Evolutionary conservation across 2,329 filamentous ascomycete genomes (phyloP).

Genomic region (Hypoxylon sp.): DNA sequence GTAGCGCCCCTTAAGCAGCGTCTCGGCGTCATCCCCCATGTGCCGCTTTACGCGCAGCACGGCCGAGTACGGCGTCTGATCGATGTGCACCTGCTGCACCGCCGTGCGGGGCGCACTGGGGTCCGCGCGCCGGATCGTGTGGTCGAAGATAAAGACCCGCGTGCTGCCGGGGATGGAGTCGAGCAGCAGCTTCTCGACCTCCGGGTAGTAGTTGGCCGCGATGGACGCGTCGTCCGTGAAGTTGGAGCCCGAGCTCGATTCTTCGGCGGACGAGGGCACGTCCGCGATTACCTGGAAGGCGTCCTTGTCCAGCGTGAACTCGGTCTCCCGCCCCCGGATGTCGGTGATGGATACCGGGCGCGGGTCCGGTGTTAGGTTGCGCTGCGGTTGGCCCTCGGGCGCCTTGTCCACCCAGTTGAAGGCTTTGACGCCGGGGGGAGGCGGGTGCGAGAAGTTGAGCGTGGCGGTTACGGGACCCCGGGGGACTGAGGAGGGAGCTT

Average conservation of each 20-base stretch:
- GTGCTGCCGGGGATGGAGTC: slow-evolving; percentile 75
- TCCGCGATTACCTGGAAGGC: slow-evolving; percentile 78
- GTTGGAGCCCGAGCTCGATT: slow-evolving; percentile 61
- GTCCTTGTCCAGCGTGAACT: slow-evolving; percentile 78
- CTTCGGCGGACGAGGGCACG: slow-evolving; percentile 65
- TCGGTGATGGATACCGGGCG: slow-evolving; percentile 76
- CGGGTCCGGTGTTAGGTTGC: slow-evolving; percentile 71
- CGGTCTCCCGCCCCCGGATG: slow-evolving; percentile 77
- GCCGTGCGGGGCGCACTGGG: slow-evolving; percentile 75
- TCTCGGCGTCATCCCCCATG: slow-evolving; percentile 75
- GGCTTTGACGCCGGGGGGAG: slow-evolving; percentile 71
- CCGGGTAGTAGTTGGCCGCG: slow-evolving; percentile 82
- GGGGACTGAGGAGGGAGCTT: slow-evolving; percentile 56
- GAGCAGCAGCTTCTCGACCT: slow-evolving; percentile 81
- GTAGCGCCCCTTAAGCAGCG: slow-evolving; percentile 77
- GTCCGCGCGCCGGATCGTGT: slow-evolving; percentile 82
- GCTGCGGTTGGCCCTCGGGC: slow-evolving; percentile 71
- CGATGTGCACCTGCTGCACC: slow-evolving; percentile 83
- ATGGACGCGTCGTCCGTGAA: slow-evolving; percentile 81
- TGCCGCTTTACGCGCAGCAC: slow-evolving; percentile 77
- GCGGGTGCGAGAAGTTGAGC: slow-evolving; percentile 77
- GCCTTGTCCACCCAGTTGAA: slow-evolving; percentile 78
- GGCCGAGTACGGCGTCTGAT: slow-evolving; percentile 80
- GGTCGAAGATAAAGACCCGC: slow-evolving; percentile 84
- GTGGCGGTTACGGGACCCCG: slow-evolving; percentile 73